Percentiles rank a stretch among this genome's conserved stretches.
phyloP scores from a whole-genome alignment of 768 basidiomycete species.

The Porphyrellus cyaneotinctus region DNA sequence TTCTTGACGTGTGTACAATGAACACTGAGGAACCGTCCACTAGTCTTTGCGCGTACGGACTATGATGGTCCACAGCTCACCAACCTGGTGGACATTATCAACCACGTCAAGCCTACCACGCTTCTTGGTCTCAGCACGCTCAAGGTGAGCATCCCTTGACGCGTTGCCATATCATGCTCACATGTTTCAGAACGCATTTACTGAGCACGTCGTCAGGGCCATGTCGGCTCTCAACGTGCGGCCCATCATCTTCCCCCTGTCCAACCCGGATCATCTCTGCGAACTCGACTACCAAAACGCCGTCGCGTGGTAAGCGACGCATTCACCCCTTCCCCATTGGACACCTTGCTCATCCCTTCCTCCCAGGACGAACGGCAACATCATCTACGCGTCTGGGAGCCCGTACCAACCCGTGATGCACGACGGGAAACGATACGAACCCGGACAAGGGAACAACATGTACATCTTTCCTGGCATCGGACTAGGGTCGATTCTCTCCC shows the following conservation, averaged over 20 bases:
- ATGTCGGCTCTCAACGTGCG: slow-evolving; percentile 63
- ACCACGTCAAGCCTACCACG: slow-evolving; percentile 71
- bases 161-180: background rate
- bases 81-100: slow-evolving; percentile 61
- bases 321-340: too few species aligned
- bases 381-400: slow-evolving; percentile 70
- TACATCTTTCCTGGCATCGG: slow-evolving; percentile 64
- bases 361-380: slow-evolving; percentile 57
- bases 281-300: slow-evolving; percentile 63
- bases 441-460: slow-evolving; percentile 83
- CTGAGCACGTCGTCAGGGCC: slow-evolving; percentile 52
- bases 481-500: slow-evolving; percentile 56
- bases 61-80: slow-evolving; percentile 60
- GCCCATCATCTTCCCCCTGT: slow-evolving; percentile 81
- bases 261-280: slow-evolving; percentile 62
- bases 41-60: slow-evolving; percentile 71
- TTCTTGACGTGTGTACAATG: background rate
- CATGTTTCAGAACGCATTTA: slow-evolving; percentile 49
- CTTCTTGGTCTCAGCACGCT: slow-evolving; percentile 69
- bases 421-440: slow-evolving; percentile 47
- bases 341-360: background rate
- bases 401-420: slow-evolving; percentile 57
- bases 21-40: background rate
- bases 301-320: slow-evolving; percentile 43
- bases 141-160: slow-evolving; percentile 21